Percentiles rank a stretch among this genome's conserved stretches.
phyloP scores from a whole-genome alignment of 345 rosid genomes.

The Aquilaria malaccensis region DNA sequence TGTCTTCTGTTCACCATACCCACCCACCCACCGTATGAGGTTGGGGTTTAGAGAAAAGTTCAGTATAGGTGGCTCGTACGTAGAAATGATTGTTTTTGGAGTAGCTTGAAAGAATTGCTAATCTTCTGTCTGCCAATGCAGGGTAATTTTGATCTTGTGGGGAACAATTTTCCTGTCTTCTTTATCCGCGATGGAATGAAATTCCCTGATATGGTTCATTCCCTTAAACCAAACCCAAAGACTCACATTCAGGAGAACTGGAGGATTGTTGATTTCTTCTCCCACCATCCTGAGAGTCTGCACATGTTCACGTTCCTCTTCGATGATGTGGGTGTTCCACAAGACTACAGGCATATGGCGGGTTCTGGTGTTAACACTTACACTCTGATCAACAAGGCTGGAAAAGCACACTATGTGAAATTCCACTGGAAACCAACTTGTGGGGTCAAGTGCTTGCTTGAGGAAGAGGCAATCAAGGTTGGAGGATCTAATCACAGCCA shows the following conservation, averaged over 20 bases:
- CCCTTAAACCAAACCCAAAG: conserved; percentile 95
- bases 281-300: conserved; percentile 92
- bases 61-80: background rate
- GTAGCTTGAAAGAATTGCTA: background rate
- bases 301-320: conserved; percentile 85
- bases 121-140: conserved; percentile 15
- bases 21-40: background rate
- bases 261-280: conserved; percentile 92
- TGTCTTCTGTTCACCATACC: background rate
- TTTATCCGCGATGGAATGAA: conserved; percentile 94
- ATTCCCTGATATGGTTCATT: conserved; percentile 93
- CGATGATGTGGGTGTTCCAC: conserved; percentile 90
- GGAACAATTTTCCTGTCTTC: conserved; percentile 97
- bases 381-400: conserved; percentile 76
- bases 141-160: conserved; percentile 99
- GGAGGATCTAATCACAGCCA: conserved; percentile 99
- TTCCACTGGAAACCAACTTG: conserved; percentile 99
- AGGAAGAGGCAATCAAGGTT: conserved; percentile 80
- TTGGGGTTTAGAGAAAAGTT: background rate
- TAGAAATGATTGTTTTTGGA: background rate
- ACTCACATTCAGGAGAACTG: conserved; percentile 93
- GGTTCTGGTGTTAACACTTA: conserved; percentile 91
- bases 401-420: conserved; percentile 76
- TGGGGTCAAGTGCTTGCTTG: conserved; percentile 70
- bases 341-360: conserved; percentile 95